Conservation (phyloP, 2,329 filamentous ascomycete genomes). For the Paecilomyces variotii region DNA sequence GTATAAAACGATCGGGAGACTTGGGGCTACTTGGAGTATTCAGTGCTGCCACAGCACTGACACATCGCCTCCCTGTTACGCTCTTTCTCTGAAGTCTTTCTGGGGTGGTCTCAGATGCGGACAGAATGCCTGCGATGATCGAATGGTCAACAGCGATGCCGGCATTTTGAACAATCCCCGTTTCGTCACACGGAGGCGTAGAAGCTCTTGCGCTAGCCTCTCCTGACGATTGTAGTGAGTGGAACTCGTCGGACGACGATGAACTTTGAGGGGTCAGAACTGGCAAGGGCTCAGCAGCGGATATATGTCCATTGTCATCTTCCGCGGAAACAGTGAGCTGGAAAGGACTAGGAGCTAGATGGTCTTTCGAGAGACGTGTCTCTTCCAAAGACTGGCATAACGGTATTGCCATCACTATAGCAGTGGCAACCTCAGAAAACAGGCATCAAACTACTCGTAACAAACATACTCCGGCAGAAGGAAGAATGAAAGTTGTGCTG, state of each 20-base stretch:
- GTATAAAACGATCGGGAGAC: constrained; percentile 53
- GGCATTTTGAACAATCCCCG: neutral
- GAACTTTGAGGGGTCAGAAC: neutral
- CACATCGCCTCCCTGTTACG: constrained; percentile 11
- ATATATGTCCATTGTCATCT: neutral
- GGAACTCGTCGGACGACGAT: neutral
- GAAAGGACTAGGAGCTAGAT: constrained; percentile 7
- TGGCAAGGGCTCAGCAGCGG: neutral
- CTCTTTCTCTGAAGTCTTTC: constrained; percentile 5
- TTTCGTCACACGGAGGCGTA: neutral
- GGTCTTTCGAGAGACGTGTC: constrained; percentile 8
- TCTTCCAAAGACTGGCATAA: constrained; percentile 20
- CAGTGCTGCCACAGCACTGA: constrained; percentile 5
- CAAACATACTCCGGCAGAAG: constrained; percentile 3
- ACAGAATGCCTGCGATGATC: neutral
- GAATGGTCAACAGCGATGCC: neutral
- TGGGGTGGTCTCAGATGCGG: neutral
- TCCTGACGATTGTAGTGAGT: neutral
- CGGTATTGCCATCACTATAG: constrained; percentile 16
- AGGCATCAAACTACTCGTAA: constrained; percentile 2
- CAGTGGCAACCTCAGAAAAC: constrained; percentile 2
- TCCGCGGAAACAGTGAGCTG: constrained; percentile 6
- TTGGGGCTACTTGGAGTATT: constrained; percentile 12
- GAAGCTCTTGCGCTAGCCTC: neutral
- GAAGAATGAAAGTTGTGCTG: constrained; percentile 2